Conservation (phyloP, 345 rosid genomes). For the Salix udensis region DNA sequence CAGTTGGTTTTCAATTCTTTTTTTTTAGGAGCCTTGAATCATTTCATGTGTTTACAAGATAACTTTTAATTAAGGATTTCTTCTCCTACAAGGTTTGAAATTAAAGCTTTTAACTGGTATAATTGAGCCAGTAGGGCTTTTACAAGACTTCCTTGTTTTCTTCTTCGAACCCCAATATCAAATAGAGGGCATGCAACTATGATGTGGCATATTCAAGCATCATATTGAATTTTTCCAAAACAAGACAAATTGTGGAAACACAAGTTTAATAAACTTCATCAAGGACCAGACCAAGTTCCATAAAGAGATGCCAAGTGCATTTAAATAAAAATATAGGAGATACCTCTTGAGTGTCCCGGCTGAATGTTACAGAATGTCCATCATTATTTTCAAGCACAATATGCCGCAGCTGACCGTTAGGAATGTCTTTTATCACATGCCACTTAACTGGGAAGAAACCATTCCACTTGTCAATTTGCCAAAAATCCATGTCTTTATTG, state of each 20-base stretch:
- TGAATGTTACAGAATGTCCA: constrained; percentile 55
- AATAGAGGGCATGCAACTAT: background rate
- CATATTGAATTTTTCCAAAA: too few relatives aligned
- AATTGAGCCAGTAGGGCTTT: background rate
- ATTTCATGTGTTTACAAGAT: background rate
- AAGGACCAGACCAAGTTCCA: background rate
- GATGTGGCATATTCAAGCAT: background rate
- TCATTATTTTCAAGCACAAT: constrained; percentile 68
- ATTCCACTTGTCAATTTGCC: constrained; percentile 79
- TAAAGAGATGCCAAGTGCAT: background rate
- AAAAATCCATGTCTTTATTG: constrained; percentile 67
- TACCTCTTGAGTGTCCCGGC: constrained; percentile 83
- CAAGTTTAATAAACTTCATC: background rate
- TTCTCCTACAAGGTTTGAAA: background rate
- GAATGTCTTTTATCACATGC: constrained; percentile 72
- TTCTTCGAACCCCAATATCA: background rate
- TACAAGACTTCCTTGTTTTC: background rate
- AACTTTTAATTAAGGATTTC: background rate
- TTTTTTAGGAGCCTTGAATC: background rate
- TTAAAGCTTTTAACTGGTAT: background rate
- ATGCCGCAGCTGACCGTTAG: constrained; percentile 59
- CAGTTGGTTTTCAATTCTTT: background rate
- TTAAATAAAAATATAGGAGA: background rate
- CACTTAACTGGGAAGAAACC: constrained; percentile 78
- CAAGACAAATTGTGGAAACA: background rate